Percentiles rank a stretch among this genome's conserved stretches.
phyloP scores from a whole-genome alignment of 306 rosid species.

The Sindora glabra region DNA sequence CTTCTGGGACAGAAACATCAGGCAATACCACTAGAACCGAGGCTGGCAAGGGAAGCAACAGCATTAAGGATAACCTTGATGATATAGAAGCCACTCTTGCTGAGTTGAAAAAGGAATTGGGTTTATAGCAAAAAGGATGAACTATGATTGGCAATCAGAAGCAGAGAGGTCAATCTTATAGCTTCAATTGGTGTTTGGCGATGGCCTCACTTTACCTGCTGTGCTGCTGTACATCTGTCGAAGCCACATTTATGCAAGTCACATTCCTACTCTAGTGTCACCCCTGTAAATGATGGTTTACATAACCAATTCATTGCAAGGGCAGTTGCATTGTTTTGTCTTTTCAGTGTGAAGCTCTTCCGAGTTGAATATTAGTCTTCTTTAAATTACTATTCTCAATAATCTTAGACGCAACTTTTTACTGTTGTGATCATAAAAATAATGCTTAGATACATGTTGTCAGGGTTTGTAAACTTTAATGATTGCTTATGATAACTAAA shows the following conservation, averaged over 20 bases:
- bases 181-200: not conserved
- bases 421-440: too few relatives aligned
- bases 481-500: too few relatives aligned
- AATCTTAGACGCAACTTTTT: too few relatives aligned
- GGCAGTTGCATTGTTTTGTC: too few relatives aligned
- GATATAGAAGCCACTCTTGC: conserved; percentile 94
- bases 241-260: not conserved
- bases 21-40: conserved; percentile 19
- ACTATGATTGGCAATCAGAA: too few relatives aligned
- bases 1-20: conserved; percentile 24
- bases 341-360: too few relatives aligned
- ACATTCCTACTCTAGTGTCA: not conserved
- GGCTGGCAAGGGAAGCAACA: conserved; percentile 38
- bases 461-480: too few relatives aligned
- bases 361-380: too few relatives aligned
- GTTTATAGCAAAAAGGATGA: conserved; percentile 44
- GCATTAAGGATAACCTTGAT: conserved; percentile 68
- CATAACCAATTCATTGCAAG: too few relatives aligned
- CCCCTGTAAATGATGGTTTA: too few relatives aligned
- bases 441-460: too few relatives aligned
- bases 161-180: not conserved
- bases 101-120: conserved; percentile 76
- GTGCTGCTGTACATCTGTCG: not conserved
- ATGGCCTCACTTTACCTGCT: not conserved
- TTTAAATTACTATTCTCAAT: too few relatives aligned